Conservation (phyloP, 2,329 filamentous ascomycete genomes). For the Diaporthe citri region DNA sequence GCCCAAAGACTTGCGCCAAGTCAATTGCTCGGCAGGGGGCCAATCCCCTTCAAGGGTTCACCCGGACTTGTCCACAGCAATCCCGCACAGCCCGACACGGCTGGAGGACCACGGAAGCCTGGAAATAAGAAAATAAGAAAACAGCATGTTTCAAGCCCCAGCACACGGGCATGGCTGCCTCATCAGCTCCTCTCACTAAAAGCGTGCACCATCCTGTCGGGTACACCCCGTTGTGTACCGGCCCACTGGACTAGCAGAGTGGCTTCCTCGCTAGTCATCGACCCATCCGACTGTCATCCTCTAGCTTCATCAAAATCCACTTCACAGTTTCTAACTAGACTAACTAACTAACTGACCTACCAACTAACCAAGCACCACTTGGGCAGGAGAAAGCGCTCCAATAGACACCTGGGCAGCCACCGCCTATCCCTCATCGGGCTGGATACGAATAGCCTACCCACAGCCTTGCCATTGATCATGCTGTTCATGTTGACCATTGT, state of each 20-base stretch:
- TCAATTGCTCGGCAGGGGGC: constrained; percentile 4
- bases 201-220: constrained; percentile 7
- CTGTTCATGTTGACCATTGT: too few relatives aligned
- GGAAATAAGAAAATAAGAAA: background rate
- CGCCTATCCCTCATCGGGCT: background rate
- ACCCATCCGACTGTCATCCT: background rate
- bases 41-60: background rate
- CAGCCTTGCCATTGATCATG: background rate
- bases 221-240: background rate
- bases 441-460: background rate
- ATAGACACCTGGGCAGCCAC: background rate
- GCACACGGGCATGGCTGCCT: background rate
- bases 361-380: background rate
- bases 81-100: constrained; percentile 16
- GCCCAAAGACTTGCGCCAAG: constrained; percentile 16
- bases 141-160: background rate
- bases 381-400: background rate
- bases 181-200: background rate
- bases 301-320: background rate
- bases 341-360: background rate
- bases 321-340: background rate
- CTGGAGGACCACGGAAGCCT: background rate
- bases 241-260: constrained; percentile 1
- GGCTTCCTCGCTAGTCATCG: background rate
- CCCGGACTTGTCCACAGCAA: constrained; percentile 1